A percentile compares a stretch with the other conserved stretches of the same genome.
Evolutionary conservation across 1,284 basidiomycete species (phyloP).

Genomic region (Omphalotus olearius): DNA sequence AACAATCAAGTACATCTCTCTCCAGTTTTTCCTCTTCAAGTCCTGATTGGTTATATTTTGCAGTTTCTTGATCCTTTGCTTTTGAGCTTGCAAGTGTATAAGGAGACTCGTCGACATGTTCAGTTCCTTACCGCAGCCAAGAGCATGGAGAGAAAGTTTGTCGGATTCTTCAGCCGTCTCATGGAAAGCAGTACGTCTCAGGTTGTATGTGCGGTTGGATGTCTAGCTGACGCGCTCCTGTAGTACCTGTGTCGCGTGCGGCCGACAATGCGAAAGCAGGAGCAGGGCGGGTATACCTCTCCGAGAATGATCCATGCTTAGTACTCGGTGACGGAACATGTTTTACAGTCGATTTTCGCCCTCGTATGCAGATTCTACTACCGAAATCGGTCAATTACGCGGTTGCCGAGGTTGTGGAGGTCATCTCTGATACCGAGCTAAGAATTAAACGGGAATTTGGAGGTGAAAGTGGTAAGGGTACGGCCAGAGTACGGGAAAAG

Average conservation of each 20-base stretch:
- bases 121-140: constrained; percentile 93
- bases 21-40: constrained; percentile 2
- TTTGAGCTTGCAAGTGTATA: constrained; percentile 82
- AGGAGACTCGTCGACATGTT: constrained; percentile 81
- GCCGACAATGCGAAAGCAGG: constrained; percentile 85
- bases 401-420: constrained; percentile 82
- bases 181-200: constrained; percentile 86
- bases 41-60: constrained; percentile 5
- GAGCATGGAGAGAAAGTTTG: constrained; percentile 76
- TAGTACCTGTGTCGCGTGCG: constrained; percentile 92
- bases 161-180: constrained; percentile 82
- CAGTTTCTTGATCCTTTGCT: constrained; percentile 96
- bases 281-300: constrained; percentile 70
- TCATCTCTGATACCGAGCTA: constrained; percentile 86
- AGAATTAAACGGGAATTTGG: constrained; percentile 89
- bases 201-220: not conserved
- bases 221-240: constrained; percentile 10
- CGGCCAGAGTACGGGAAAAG: constrained; percentile 66
- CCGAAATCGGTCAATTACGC: constrained; percentile 79
- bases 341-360: constrained; percentile 76
- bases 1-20: constrained; percentile 76
- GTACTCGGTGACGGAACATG: constrained; percentile 79
- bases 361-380: constrained; percentile 86
- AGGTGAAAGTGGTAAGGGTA: constrained; percentile 76
- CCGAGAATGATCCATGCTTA: constrained; percentile 72